Evolutionary conservation across 352 stramenopile genomes (phyloP), one percentile per base, ranked within the genome.

Genomic region (Globisporangium paroecandrum): DNA sequence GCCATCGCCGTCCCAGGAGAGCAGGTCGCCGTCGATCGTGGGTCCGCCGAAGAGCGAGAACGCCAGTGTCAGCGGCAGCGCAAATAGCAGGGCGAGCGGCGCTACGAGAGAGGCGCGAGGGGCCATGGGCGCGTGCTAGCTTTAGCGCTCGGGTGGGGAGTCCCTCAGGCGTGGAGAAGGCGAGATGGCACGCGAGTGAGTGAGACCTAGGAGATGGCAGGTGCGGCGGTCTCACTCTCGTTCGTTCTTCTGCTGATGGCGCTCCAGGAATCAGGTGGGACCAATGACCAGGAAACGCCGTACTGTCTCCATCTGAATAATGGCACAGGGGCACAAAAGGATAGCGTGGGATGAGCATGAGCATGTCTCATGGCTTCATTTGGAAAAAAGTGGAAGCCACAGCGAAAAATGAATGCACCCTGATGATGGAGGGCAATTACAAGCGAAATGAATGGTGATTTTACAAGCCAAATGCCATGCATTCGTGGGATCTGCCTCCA

Each of bases 1-100:
- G 41, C 79, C 81, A 43, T 89, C 74, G 43, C 82, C 82, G 46
- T 79, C 76, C 74, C 79, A 90, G 60, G 71, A 78, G 69, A 87
- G 87, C 53, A 63, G 58, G 47, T 84, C 74, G 46, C 76, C 82
- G n/a, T 79, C 70, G 43, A 88, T 68, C n/a, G 64, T 72, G 13
- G 79, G 77, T 27, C 67, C 60, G 58, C 69, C 74, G 62, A 87
- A 87, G 69, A 87, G 68, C 15, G 65, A 69, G 59, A 80, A 82
- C 41, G 68, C 72, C 58, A 60, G 58, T 20, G 60, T 56, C 38
- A 56, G 1, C 36, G 62, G 47, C 34, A 56, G 62, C 54, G 70
- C 10, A 15, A 46, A 18, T 47, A 70, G 20, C 60, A 61, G 25
- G 15, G 57, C 13, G n/a, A 68, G 29, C 9, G n/a, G 10, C 36